Evolutionary conservation across 2,329 filamentous ascomycete genomes (phyloP).

Genomic region (Allantophomopsis cytisporea): DNA sequence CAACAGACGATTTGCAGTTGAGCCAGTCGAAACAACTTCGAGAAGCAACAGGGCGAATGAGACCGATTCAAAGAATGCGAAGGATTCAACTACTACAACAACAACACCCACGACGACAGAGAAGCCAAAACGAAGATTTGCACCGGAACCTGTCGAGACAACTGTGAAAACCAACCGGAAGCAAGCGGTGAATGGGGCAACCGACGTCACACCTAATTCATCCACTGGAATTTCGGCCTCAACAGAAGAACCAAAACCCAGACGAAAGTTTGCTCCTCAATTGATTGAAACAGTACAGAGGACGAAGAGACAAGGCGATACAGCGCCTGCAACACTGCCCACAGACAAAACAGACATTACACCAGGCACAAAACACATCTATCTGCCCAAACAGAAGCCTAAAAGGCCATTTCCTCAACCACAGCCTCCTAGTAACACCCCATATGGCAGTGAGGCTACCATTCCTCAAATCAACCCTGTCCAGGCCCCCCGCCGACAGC

Average conservation of each 20-base stretch:
- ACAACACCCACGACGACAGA: slow-evolving; percentile 12
- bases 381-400: slow-evolving; percentile 6
- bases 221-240: slow-evolving; percentile 23
- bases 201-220: slow-evolving; percentile 41
- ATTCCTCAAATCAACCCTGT: slow-evolving; percentile 18
- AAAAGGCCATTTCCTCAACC: slow-evolving; percentile 8
- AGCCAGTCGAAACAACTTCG: slow-evolving; percentile 28
- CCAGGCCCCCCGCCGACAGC: slow-evolving; percentile 22
- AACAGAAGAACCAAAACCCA: slow-evolving; percentile 16
- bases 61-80: slow-evolving; percentile 7
- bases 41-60: slow-evolving; percentile 20
- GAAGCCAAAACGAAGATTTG: slow-evolving; percentile 43
- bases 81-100: slow-evolving; percentile 3
- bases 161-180: slow-evolving; percentile 45
- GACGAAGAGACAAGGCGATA: slow-evolving; percentile 52
- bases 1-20: slow-evolving; percentile 22
- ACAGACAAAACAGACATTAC: slow-evolving; percentile 62
- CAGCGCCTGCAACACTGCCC: slow-evolving; percentile 44
- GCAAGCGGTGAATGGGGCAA: slow-evolving; percentile 31
- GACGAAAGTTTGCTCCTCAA: slow-evolving; percentile 57
- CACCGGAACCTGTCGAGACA: slow-evolving; percentile 60
- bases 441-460: slow-evolving; percentile 20
- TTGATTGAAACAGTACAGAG: slow-evolving; percentile 70
- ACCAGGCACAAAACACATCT: slow-evolving; percentile 25
- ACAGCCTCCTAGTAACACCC: slow-evolving; percentile 34